Conservation (phyloP, 129 eudicot species). For the Tagetes erecta region DNA sequence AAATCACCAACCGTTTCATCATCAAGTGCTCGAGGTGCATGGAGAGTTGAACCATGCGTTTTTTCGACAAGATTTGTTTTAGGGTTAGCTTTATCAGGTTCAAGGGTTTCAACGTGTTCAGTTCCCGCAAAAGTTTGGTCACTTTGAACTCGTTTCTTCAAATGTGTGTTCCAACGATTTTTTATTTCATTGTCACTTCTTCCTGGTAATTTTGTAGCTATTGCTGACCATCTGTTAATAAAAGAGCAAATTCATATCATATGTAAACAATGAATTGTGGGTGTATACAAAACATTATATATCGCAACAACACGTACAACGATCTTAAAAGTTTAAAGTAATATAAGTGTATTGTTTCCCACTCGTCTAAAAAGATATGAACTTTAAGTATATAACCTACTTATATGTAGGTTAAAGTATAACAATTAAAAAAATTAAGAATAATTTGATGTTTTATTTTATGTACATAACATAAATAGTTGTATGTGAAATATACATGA, state of each 20-base stretch:
- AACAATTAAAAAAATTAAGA: too few relatives aligned
- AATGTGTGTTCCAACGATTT: slow-evolving; percentile 24
- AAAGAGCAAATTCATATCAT: neutral
- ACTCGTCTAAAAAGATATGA: too few relatives aligned
- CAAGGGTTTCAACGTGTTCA: neutral
- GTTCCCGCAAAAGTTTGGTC: neutral
- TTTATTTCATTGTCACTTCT: slow-evolving; percentile 34
- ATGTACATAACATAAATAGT: too few relatives aligned
- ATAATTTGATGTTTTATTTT: too few relatives aligned
- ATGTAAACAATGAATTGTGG: neutral
- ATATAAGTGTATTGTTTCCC: too few relatives aligned
- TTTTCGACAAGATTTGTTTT: slow-evolving; percentile 2
- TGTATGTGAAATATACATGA: too few relatives aligned
- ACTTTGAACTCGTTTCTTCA: slow-evolving; percentile 22
- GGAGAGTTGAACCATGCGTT: neutral
- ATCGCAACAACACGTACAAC: too few relatives aligned
- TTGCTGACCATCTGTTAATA: slow-evolving; percentile 23
- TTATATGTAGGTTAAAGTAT: too few relatives aligned
- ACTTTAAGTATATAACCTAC: too few relatives aligned
- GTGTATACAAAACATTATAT: too few relatives aligned
- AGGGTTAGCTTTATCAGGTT: neutral
- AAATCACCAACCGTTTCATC: neutral
- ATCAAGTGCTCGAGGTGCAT: neutral
- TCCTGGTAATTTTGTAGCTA: slow-evolving; percentile 22
- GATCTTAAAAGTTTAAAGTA: too few relatives aligned